Evolutionary conservation across 805 yeast species (phyloP).

Genomic region (Cyberlindnera subsufficiens): DNA sequence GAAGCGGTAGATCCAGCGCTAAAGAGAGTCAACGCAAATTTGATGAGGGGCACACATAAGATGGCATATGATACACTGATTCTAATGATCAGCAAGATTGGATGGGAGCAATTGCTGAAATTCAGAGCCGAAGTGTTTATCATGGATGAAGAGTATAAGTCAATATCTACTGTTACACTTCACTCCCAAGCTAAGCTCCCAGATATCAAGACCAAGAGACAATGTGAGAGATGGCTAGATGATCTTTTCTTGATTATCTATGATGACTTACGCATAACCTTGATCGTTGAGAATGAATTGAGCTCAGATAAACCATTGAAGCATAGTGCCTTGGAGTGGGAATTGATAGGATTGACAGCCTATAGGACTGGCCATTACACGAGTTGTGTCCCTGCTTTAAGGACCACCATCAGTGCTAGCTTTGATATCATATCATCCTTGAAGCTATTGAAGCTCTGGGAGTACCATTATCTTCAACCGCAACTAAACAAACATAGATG

Average conservation of each 20-base stretch:
- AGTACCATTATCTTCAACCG: constrained; percentile 6
- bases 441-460: constrained; percentile 40
- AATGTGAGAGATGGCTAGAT: constrained; percentile 78
- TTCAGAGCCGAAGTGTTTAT: constrained; percentile 69
- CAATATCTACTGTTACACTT: constrained; percentile 19
- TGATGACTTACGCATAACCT: constrained; percentile 48
- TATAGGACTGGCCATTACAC: constrained; percentile 41
- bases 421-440: constrained; percentile 57
- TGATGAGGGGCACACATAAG: constrained; percentile 46
- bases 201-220: constrained; percentile 34
- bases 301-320: constrained; percentile 23
- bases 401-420: constrained; percentile 49
- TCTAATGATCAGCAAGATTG: constrained; percentile 56
- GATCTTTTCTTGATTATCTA: constrained; percentile 63
- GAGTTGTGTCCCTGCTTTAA: constrained; percentile 45
- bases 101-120: constrained; percentile 76
- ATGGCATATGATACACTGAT: constrained; percentile 68
- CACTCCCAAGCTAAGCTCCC: constrained; percentile 6
- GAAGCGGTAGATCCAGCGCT: constrained; percentile 42
- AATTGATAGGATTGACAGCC: constrained; percentile 54
- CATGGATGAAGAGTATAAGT: constrained; percentile 69
- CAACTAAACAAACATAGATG: constrained; percentile 16
- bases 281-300: constrained; percentile 27
- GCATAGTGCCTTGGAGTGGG: constrained; percentile 72
- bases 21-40: constrained; percentile 44